Base-by-base conservation (phyloP, 2,329 filamentous ascomycete genomes). In the Lachnellula occidentalis region DNA sequence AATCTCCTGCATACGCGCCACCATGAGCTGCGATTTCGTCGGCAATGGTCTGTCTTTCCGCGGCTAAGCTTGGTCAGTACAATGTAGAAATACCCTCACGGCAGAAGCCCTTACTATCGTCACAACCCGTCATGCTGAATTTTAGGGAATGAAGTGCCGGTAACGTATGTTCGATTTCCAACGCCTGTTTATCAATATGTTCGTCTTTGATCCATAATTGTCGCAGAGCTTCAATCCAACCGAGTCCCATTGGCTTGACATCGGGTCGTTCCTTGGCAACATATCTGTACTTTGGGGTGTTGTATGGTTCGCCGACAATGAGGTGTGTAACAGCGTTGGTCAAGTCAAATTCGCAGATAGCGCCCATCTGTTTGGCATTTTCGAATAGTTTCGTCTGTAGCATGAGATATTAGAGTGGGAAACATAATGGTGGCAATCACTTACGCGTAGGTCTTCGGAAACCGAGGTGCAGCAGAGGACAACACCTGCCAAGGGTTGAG, bases 241-340 rank as follows among this genome's bases (percentile, higher is more conserved):
- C 80, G n/a, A 86, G 82, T 43, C 82, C 82, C 74, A 99, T 85
- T 48, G 91, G 86, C 68, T 83, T 85, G 66, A 99, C 86, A 67
- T 99, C 94, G 47, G 87, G 84, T 50, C 94, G 82, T 69, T 92
- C 88, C 67, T 86, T 89, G 51, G 92, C 94, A 66, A 97, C 92
- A 76, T 95, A 96, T 70, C 86, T 87, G 73, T 99, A 99, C 72
- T 99, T 99, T 48, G 88, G 83, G 1, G 92, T 97, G 69, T 92
- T 83, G 66, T 90, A 17, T 12, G 24, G 88, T 65, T 88, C 86
- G 69, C 92, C 94, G 58, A 96, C 90, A 59, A 99, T 81, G 46
- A 99, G 83, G 74, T 99, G 94, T 5, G 94, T 97, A 47, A 95
- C 90, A 70, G 96, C 90, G 54, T 88, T 89, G n/a, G 92, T 97